Conservation (phyloP, 176 grass and related monocot genomes). For the Bothriochloa decipiens region DNA sequence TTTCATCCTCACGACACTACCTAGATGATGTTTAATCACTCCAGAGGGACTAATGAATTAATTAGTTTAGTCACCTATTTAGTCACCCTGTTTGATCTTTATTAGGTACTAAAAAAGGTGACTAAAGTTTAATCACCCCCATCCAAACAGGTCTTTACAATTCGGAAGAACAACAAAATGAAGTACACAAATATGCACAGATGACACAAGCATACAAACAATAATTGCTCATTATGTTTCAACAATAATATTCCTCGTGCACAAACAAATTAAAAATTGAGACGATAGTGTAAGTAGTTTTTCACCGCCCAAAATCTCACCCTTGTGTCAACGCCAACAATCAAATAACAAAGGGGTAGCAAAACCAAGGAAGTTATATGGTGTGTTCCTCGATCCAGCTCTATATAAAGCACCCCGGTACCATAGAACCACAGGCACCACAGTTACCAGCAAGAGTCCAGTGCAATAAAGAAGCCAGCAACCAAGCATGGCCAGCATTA, state of each 20-base stretch:
- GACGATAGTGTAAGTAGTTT: not conserved
- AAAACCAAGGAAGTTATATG: not conserved
- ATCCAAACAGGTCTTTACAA: no score
- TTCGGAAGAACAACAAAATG: no score
- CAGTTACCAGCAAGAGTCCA: not conserved
- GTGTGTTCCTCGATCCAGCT: not conserved
- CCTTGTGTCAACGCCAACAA: not conserved
- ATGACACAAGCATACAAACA: no score
- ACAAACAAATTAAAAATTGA: not conserved
- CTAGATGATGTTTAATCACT: no score
- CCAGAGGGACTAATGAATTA: no score
- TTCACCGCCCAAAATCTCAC: slow-evolving; percentile 20
- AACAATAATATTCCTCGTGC: not conserved
- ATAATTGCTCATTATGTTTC: no score
- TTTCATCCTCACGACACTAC: no score
- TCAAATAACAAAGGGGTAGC: not conserved
- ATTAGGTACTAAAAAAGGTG: no score
- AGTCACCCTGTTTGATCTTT: no score
- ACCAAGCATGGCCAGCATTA: slow-evolving; percentile 18
- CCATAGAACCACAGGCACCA: not conserved
- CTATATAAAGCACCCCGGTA: slow-evolving; percentile 18
- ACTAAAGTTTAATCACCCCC: no score
- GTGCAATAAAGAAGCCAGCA: not conserved
- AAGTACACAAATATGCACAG: no score
- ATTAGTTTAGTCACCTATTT: no score